Evolutionary conservation across 345 rosid genomes (phyloP).

Genomic region (Citrus sp.): DNA sequence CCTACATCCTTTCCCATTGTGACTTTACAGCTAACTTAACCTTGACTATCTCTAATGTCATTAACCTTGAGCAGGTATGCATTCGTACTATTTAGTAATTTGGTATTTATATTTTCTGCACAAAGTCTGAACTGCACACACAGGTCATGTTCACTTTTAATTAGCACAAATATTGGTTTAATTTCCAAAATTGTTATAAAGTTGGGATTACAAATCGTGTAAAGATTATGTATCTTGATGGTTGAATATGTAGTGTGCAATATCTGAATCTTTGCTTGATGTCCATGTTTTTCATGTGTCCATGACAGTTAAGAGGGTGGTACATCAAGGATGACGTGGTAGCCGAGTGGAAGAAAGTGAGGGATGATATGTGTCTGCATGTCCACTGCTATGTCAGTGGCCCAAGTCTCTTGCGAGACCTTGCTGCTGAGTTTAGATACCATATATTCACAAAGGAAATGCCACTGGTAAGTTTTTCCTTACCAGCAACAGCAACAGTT

Average conservation of each 20-base stretch:
- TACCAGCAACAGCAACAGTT: background rate
- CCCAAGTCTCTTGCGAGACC: slow-evolving; percentile 56
- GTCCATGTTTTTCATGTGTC: background rate
- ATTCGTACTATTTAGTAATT: background rate
- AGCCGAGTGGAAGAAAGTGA: slow-evolving; percentile 87
- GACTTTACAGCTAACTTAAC: slow-evolving; percentile 89
- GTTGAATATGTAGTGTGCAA: background rate
- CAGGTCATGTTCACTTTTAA: too few relatives aligned
- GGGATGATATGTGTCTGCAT: slow-evolving; percentile 55
- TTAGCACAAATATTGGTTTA: background rate
- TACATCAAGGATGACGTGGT: slow-evolving; percentile 85
- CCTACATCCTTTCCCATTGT: slow-evolving; percentile 88
- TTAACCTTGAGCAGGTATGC: slow-evolving; percentile 69
- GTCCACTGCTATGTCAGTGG: slow-evolving; percentile 86
- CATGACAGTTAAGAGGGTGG: slow-evolving; percentile 73
- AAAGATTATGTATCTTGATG: background rate
- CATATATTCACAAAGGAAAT: slow-evolving; percentile 89
- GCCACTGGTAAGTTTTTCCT: slow-evolving; percentile 61
- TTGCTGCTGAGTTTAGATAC: slow-evolving; percentile 87
- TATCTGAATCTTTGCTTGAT: background rate
- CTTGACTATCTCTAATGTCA: slow-evolving; percentile 69
- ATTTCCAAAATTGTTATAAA: background rate
- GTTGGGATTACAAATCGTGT: background rate
- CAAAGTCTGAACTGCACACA: background rate
- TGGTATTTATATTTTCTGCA: background rate